Conservation (phyloP, 495 filamentous ascomycete genomes). For the Aspergillus campestris region DNA sequence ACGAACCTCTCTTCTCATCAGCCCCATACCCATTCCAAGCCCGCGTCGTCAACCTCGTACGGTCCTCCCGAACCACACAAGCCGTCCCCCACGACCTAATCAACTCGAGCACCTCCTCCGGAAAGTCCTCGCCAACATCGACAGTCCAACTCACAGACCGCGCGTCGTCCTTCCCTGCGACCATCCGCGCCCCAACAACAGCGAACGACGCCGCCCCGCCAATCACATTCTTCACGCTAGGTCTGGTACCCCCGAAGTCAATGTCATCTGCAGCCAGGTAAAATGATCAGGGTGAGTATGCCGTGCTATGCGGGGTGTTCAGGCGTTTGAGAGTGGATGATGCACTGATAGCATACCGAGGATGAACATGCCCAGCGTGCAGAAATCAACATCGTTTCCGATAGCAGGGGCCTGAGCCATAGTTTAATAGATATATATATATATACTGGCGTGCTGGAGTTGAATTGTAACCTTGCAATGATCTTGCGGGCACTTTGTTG, state of each 20-base stretch:
- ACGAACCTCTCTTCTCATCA: conserved; percentile 47
- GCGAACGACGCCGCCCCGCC: conserved; percentile 85
- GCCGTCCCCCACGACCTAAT: conserved; percentile 68
- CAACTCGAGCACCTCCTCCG: conserved; percentile 47
- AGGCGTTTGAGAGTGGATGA: background rate
- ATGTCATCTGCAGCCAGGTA: conserved; percentile 66
- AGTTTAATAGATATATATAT: too few relatives aligned
- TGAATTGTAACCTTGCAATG: too few relatives aligned
- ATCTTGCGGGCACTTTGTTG: too few relatives aligned
- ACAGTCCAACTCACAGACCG: conserved; percentile 80
- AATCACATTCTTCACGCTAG: conserved; percentile 59
- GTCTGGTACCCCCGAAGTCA: conserved; percentile 51
- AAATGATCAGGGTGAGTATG: conserved; percentile 11
- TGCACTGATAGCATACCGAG: conserved; percentile 53
- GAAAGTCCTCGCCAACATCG: conserved; percentile 84
- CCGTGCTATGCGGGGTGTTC: background rate
- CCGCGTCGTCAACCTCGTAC: conserved; percentile 67
- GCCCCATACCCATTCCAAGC: conserved; percentile 82
- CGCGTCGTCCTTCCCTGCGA: conserved; percentile 44
- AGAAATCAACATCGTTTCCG: conserved; percentile 54
- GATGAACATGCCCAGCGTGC: conserved; percentile 92
- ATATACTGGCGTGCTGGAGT: too few relatives aligned
- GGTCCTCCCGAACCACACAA: conserved; percentile 57
- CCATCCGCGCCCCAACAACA: conserved; percentile 79
- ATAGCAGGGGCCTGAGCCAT: too few relatives aligned